Percentiles rank a stretch among this genome's conserved stretches.
Conservation (phyloP, 352 stramenopile species). For the Pythium myriotylum region DNA sequence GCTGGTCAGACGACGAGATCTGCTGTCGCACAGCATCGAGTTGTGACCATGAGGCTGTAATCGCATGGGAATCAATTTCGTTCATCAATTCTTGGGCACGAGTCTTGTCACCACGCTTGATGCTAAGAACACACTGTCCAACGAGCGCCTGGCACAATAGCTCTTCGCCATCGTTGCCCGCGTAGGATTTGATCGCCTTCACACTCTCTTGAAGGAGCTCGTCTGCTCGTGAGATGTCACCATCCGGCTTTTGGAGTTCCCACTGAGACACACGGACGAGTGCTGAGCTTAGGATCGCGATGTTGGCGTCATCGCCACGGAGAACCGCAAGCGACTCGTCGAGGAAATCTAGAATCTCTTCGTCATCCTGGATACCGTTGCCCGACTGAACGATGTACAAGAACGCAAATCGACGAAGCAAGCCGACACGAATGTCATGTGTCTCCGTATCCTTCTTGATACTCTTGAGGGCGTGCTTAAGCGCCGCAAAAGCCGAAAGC, state of each 20-base stretch:
- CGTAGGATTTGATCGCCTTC: slow-evolving; percentile 7
- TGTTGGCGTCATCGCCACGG: slow-evolving; percentile 3
- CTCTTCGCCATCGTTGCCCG: slow-evolving; percentile 22
- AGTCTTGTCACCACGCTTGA: slow-evolving; percentile 41
- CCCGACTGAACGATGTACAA: slow-evolving; percentile 17
- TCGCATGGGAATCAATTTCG: slow-evolving; percentile 45
- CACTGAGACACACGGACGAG: slow-evolving; percentile 25
- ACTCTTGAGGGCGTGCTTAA: slow-evolving; percentile 18
- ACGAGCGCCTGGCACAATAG: slow-evolving; percentile 51
- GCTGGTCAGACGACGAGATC: slow-evolving; percentile 25
- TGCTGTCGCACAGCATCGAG: slow-evolving; percentile 46
- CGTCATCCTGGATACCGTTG: slow-evolving; percentile 8
- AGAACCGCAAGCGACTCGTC: slow-evolving; percentile 18
- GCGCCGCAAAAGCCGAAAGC: background rate
- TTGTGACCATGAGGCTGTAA: slow-evolving; percentile 35
- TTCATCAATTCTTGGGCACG: slow-evolving; percentile 40
- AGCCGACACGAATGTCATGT: slow-evolving; percentile 1
- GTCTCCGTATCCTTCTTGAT: slow-evolving; percentile 15
- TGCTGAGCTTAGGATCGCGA: slow-evolving; percentile 10
- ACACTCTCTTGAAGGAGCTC: slow-evolving; percentile 21
- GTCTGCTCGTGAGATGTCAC: slow-evolving; percentile 10
- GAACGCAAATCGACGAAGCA: slow-evolving; percentile 23
- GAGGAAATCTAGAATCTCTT: slow-evolving; percentile 15
- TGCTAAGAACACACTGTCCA: slow-evolving; percentile 56
- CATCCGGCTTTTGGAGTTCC: slow-evolving; percentile 16